Evolutionary conservation across 164 flowering plant species (phyloP).

Genomic region (Chimonanthus salicifolius): DNA sequence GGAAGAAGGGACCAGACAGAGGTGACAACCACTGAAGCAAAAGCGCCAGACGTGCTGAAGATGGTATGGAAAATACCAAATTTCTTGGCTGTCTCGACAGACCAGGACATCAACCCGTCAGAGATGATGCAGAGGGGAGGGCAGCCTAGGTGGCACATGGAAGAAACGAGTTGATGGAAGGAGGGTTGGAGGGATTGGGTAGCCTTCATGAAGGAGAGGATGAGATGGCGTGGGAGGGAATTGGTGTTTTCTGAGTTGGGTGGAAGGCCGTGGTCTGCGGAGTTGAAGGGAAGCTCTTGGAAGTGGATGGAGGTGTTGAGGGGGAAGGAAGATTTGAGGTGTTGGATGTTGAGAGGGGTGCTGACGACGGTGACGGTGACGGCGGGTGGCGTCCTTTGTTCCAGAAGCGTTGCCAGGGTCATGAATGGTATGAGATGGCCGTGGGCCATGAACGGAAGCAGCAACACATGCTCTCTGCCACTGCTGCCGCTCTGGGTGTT

Average conservation of each 20-base stretch:
- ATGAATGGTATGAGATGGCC: constrained; percentile 15
- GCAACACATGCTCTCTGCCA: constrained; percentile 1
- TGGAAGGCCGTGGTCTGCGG: constrained; percentile 15
- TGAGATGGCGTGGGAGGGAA: constrained; percentile 3
- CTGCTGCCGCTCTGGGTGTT: too few species aligned
- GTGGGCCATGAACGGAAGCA: constrained; percentile 15
- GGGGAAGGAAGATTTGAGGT: constrained; percentile 3
- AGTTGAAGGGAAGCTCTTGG: constrained; percentile 8
- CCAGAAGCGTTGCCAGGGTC: constrained; percentile 8
- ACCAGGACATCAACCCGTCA: constrained; percentile 17
- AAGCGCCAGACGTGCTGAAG: constrained; percentile 3
- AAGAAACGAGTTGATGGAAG: constrained; percentile 4
- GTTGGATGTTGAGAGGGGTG: constrained; percentile 15
- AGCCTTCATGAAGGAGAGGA: constrained; percentile 6
- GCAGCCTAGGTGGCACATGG: background rate
- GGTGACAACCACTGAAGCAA: background rate
- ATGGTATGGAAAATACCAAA: constrained; percentile 2
- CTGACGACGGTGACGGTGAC: constrained; percentile 18
- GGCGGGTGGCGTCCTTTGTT: background rate
- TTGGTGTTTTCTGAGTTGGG: constrained; percentile 14
- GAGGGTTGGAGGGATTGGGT: constrained; percentile 7
- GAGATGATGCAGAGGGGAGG: constrained; percentile 10
- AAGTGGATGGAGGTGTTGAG: constrained; percentile 7
- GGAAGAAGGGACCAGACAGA: constrained; percentile 10
- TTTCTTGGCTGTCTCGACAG: constrained; percentile 11